Conservation (phyloP, 352 stramenopile genomes). For the Aphanomyces stellatus region DNA sequence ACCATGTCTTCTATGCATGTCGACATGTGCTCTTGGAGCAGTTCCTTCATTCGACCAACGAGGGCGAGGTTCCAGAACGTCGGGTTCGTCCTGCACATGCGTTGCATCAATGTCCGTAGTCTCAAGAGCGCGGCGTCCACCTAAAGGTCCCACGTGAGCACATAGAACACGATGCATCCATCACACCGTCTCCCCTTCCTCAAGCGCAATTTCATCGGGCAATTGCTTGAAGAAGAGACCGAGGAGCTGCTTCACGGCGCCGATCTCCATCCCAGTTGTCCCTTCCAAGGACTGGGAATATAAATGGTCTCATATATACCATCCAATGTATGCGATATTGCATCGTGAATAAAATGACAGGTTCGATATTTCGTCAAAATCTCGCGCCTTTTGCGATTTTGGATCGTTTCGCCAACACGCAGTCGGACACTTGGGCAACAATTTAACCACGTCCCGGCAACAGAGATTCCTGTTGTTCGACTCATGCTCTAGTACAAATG, state of each 20-base stretch:
- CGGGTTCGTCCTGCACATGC: not conserved
- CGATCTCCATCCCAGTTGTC: not conserved
- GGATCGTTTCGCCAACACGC: no score
- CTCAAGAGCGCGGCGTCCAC: constrained; percentile 3
- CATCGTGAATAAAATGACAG: no score
- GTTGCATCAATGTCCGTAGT: not conserved
- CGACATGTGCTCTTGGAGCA: not conserved
- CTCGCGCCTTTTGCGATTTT: no score
- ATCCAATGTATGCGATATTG: no score
- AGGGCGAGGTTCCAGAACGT: constrained; percentile 11
- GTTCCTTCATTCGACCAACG: not conserved
- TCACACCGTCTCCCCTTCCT: constrained; percentile 10
- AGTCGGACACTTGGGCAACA: no score
- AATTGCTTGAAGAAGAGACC: constrained; percentile 1
- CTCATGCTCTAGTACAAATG: constrained; percentile 10
- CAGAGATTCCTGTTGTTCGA: no score
- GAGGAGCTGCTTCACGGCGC: not conserved
- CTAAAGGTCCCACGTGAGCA: not conserved
- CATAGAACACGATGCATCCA: not conserved
- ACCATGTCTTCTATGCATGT: not conserved
- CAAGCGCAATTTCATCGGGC: not conserved
- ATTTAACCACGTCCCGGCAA: no score
- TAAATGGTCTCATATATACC: no score
- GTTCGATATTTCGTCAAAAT: no score
- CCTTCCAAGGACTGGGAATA: no score